These are phyloP conservation scores for Zygoascus biomembranicola DNA, from an alignment of 805 yeast species.

Conservation along the genomic window DNA sequence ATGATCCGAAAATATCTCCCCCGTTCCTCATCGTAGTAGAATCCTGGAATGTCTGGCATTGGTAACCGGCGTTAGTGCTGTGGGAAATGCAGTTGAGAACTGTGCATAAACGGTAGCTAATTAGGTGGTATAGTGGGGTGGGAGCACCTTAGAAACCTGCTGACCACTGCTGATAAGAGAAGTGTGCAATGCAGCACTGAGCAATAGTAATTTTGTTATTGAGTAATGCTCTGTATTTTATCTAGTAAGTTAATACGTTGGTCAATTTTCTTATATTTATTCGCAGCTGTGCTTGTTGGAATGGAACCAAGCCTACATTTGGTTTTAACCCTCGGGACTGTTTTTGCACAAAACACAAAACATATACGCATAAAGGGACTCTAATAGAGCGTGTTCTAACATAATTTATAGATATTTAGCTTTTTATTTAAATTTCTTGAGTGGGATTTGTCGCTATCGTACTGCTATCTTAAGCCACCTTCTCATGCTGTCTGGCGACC, in stretches of 20 bases:
- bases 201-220: no score
- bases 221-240: background rate
- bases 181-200: no score
- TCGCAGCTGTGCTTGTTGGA: background rate
- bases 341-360: no score
- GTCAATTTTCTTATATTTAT: background rate
- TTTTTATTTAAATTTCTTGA: background rate
- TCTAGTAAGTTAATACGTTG: background rate
- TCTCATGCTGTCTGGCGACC: constrained; percentile 59
- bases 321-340: no score
- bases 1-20: constrained; percentile 20
- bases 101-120: background rate
- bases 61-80: background rate
- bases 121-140: no score
- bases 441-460: background rate
- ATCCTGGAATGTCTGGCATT: constrained; percentile 15
- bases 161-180: background rate
- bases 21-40: constrained; percentile 17
- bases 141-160: background rate
- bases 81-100: background rate
- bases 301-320: background rate
- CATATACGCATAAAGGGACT: no score
- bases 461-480: constrained; percentile 19
- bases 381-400: no score
- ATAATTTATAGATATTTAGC: background rate